Evolutionary conservation across 2,329 filamentous ascomycete genomes (phyloP).

Genomic region (Hypoxylon sp.): DNA sequence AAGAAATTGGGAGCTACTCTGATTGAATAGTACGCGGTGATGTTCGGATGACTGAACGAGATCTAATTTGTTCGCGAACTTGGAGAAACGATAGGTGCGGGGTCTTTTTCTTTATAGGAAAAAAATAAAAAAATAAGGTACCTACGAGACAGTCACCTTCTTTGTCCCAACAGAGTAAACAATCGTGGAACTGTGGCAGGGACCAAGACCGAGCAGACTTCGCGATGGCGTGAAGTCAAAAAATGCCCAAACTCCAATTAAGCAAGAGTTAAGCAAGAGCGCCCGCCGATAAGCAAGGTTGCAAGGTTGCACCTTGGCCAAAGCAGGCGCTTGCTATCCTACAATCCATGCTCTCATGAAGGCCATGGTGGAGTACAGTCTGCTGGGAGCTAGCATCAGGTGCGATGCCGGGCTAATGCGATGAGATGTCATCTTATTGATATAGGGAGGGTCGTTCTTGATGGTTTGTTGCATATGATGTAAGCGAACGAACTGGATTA

Average conservation of each 20-base stretch:
- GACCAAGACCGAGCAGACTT: conserved; percentile 12
- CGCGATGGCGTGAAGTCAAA: conserved; percentile 21
- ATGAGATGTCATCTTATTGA: conserved; percentile 7
- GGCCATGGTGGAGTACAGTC: conserved; percentile 30
- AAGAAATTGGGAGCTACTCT: conserved; percentile 19
- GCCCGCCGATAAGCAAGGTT: conserved; percentile 26
- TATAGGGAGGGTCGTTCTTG: conserved; percentile 8
- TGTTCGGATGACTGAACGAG: conserved; percentile 28
- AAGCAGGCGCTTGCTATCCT: conserved; percentile 14
- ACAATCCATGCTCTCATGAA: too few relatives aligned
- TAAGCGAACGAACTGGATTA: conserved; percentile 6
- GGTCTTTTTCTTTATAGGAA: too few relatives aligned
- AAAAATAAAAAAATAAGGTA: too few relatives aligned
- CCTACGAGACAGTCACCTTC: conserved; percentile 21
- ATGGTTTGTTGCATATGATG: conserved; percentile 15
- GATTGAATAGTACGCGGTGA: conserved; percentile 24
- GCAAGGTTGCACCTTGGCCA: conserved; percentile 18
- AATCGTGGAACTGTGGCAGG: conserved; percentile 16
- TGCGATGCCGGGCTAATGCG: conserved; percentile 19
- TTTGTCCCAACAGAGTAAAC: conserved; percentile 17
- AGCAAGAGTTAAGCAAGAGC: not conserved
- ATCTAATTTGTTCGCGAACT: conserved; percentile 17
- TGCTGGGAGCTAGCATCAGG: conserved; percentile 17
- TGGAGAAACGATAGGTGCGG: conserved; percentile 24
- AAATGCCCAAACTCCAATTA: conserved; percentile 26